Evolutionary conservation across 2,329 filamentous ascomycete genomes (phyloP).

Genomic region (Coniochaeta sp.): DNA sequence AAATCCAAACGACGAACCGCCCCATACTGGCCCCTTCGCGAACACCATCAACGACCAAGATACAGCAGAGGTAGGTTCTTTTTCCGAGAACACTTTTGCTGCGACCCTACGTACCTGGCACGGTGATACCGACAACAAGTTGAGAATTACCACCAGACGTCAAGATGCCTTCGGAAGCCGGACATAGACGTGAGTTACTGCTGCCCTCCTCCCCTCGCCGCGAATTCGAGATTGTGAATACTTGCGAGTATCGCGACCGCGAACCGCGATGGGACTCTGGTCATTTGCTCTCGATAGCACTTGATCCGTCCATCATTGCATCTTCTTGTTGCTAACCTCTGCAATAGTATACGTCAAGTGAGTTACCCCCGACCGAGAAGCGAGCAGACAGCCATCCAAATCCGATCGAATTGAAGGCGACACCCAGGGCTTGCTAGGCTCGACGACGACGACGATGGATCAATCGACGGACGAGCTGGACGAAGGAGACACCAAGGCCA

Average conservation of each 20-base stretch:
- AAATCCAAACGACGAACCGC: neutral
- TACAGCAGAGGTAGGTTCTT: constrained; percentile 19
- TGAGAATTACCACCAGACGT: constrained; percentile 14
- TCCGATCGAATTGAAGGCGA: neutral
- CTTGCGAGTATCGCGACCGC: neutral
- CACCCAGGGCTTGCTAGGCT: neutral
- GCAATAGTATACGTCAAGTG: constrained; percentile 79
- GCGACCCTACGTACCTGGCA: constrained; percentile 15
- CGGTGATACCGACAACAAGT: constrained; percentile 10
- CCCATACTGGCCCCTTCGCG: constrained; percentile 16
- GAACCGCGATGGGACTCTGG: constrained; percentile 2
- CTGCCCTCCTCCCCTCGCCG: neutral
- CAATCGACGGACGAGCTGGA: neutral
- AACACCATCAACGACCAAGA: constrained; percentile 16
- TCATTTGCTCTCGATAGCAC: constrained; percentile 1
- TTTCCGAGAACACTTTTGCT: constrained; percentile 18
- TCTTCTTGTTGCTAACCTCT: constrained; percentile 28
- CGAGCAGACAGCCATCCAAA: constrained; percentile 7
- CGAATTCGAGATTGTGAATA: too few species aligned
- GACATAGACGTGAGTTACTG: constrained; percentile 79
- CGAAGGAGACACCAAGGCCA: neutral
- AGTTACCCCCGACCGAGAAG: constrained; percentile 38
- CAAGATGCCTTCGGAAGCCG: constrained; percentile 84
- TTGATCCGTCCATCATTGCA: neutral
- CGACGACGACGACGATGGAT: too few species aligned